These are phyloP conservation scores for Pestalotiopsis sp. DNA, from an alignment of 2,329 filamentous ascomycete genomes.

Conservation along the genomic window DNA sequence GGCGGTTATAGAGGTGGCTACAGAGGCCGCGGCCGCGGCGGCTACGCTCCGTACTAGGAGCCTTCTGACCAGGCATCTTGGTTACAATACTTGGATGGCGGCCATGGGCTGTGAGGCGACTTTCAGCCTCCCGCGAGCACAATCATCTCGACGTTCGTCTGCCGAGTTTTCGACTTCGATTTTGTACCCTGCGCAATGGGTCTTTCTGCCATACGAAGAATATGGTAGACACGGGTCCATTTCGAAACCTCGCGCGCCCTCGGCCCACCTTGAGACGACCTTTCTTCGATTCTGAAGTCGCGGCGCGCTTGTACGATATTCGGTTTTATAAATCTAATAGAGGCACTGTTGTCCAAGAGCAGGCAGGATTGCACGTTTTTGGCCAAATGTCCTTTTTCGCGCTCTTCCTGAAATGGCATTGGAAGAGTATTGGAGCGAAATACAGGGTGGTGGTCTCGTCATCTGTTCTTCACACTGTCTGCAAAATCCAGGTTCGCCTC, in stretches of 20 bases:
- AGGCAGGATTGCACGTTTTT: neutral
- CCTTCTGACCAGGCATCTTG: conserved; percentile 11
- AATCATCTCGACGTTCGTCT: neutral
- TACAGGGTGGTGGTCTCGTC: neutral
- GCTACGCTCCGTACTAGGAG: conserved; percentile 63
- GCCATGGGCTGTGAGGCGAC: neutral
- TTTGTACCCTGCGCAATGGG: neutral
- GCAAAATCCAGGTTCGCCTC: neutral
- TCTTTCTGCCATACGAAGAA: neutral
- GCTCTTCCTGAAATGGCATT: neutral
- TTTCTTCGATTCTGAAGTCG: neutral
- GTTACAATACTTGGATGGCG: neutral
- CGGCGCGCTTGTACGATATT: conserved; percentile 7
- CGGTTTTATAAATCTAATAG: neutral
- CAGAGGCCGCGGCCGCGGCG: conserved; percentile 58
- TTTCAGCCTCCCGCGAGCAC: neutral
- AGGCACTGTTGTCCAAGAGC: neutral
- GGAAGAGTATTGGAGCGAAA: neutral
- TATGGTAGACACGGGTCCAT: neutral
- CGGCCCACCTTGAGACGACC: neutral
- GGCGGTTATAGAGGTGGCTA: conserved; percentile 63
- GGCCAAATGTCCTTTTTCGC: neutral
- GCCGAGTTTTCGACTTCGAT: neutral
- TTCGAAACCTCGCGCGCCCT: neutral
- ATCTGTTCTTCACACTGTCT: neutral